Evolutionary conservation across 441 rosid genomes (phyloP).

Genomic region (Pelargonium cotyledonis): DNA sequence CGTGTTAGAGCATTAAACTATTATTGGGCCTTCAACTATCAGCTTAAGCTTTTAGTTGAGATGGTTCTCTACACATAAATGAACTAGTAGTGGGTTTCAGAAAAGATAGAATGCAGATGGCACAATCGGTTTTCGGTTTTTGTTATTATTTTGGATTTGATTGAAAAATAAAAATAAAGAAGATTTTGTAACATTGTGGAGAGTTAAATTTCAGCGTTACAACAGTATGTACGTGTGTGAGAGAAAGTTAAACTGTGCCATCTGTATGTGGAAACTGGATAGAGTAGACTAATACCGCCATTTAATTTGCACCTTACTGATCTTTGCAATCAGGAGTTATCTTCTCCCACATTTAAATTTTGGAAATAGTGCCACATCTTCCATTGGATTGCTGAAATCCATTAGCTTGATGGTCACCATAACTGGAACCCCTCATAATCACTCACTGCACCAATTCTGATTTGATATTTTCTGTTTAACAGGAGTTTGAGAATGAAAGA

Average conservation of each 20-base stretch:
- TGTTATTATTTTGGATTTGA: neutral
- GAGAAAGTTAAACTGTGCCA: no score
- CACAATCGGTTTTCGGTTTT: neutral
- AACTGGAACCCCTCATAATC: neutral
- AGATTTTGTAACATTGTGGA: neutral
- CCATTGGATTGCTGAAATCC: neutral
- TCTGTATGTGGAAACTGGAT: neutral
- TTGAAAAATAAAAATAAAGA: neutral
- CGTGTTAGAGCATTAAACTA: no score
- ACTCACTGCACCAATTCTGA: neutral
- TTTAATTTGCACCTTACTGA: neutral
- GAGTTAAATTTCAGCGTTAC: neutral
- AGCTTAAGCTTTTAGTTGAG: no score
- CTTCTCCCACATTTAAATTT: neutral
- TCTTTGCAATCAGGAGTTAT: neutral
- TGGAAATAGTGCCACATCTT: neutral
- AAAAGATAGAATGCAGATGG: neutral
- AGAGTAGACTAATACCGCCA: neutral
- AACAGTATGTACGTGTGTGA: neutral
- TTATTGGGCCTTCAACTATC: no score
- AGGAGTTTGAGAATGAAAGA: constrained; percentile 83
- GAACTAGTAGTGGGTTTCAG: neutral
- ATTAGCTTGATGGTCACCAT: neutral
- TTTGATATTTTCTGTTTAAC: constrained; percentile 16
- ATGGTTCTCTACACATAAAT: no score